Percentiles rank a stretch among this genome's conserved stretches.
Evolutionary conservation across 75 land plant species (phyloP).

Genomic region (Cryptomeria japonica): DNA sequence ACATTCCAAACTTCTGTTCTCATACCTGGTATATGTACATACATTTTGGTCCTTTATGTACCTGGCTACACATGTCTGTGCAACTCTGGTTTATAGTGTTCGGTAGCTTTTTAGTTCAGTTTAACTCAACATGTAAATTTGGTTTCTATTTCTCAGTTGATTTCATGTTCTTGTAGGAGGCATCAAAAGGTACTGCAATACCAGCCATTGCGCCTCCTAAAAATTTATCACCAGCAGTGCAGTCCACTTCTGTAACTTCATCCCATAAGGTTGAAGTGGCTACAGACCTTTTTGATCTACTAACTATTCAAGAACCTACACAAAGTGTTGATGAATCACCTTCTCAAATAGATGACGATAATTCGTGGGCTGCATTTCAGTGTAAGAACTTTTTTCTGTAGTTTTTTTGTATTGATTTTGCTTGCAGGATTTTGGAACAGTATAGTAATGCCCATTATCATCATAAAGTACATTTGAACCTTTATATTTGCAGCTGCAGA

Average conservation of each 20-base stretch:
- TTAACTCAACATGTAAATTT: neutral
- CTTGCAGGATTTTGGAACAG: neutral
- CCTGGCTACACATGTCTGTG: neutral
- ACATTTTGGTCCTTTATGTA: neutral
- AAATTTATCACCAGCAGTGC: slow-evolving; percentile 8
- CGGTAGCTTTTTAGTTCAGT: neutral
- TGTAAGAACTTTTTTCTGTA: slow-evolving; percentile 46
- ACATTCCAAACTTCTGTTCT: neutral
- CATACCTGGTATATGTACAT: neutral
- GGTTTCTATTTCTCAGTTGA: neutral
- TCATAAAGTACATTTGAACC: neutral
- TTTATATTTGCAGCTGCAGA: slow-evolving; percentile 69
- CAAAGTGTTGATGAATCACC: slow-evolving; percentile 34
- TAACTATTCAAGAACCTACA: slow-evolving; percentile 52
- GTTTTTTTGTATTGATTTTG: neutral
- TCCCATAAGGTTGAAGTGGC: slow-evolving; percentile 57
- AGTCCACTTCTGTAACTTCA: slow-evolving; percentile 16
- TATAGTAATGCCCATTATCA: neutral
- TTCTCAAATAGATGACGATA: slow-evolving; percentile 53
- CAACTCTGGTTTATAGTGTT: neutral
- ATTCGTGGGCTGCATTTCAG: slow-evolving; percentile 88
- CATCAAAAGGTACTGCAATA: neutral
- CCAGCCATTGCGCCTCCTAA: slow-evolving; percentile 29
- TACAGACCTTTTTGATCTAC: slow-evolving; percentile 78
- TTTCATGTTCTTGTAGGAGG: slow-evolving; percentile 5